Conservation (phyloP, 352 stramenopile species). For the Phytophthora podocarpi region DNA sequence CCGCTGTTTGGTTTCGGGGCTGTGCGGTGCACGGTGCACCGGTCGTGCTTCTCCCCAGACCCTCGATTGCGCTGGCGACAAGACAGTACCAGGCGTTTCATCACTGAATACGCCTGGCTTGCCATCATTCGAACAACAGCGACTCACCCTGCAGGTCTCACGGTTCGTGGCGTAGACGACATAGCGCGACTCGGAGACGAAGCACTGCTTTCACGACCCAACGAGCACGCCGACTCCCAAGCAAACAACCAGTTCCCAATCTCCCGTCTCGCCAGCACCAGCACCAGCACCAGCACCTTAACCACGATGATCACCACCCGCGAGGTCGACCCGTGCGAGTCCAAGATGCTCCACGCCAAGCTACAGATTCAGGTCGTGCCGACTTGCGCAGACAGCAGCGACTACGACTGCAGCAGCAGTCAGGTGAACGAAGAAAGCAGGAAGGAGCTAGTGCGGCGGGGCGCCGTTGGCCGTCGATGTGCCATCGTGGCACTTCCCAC, state of each 20-base stretch:
- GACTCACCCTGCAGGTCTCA: not conserved
- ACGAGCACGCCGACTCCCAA: slow-evolving; percentile 9
- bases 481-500: too few relatives aligned
- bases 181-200: slow-evolving; percentile 17
- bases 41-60: not conserved
- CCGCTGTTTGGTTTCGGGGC: not conserved
- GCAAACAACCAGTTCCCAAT: too few relatives aligned
- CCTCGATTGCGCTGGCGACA: not conserved
- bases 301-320: slow-evolving; percentile 28
- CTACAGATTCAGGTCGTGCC: slow-evolving; percentile 5
- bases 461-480: too few relatives aligned
- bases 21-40: too few relatives aligned
- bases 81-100: slow-evolving; percentile 27
- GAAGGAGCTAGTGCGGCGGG: too few relatives aligned
- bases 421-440: slow-evolving; percentile 26
- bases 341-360: slow-evolving; percentile 25
- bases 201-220: slow-evolving; percentile 20
- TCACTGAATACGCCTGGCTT: slow-evolving; percentile 15
- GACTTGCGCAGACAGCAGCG: not conserved
- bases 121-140: slow-evolving; percentile 32
- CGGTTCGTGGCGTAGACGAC: not conserved
- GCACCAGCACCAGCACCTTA: too few relatives aligned
- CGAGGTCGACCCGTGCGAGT: slow-evolving; percentile 21
- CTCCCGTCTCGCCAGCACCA: too few relatives aligned
- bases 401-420: slow-evolving; percentile 7